Evolutionary conservation across 495 filamentous ascomycete species (phyloP).

Genomic region (Thozetella sp.): DNA sequence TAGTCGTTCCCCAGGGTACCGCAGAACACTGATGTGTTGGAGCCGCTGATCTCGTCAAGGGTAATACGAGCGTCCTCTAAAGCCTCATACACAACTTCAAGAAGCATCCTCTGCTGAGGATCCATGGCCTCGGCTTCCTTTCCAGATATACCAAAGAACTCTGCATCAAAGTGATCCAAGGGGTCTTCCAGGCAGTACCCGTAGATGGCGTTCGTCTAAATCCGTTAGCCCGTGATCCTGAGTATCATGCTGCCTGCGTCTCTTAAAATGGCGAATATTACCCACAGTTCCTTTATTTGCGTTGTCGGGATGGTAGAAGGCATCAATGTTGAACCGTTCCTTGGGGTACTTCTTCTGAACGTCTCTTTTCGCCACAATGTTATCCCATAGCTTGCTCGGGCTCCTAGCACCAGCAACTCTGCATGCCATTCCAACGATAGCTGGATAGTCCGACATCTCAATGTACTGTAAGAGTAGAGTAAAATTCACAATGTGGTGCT

Average conservation of each 20-base stretch:
- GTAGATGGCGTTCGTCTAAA: not conserved
- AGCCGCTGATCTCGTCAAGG: slow-evolving; percentile 16
- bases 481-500: too few relatives aligned
- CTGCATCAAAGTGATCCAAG: not conserved
- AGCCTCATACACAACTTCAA: slow-evolving; percentile 57
- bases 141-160: slow-evolving; percentile 10
- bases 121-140: slow-evolving; percentile 50
- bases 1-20: slow-evolving; percentile 8
- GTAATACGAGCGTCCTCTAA: slow-evolving; percentile 40
- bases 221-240: not conserved
- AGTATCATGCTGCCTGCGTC: not conserved
- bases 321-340: slow-evolving; percentile 3
- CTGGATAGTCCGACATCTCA: too few relatives aligned
- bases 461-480: too few relatives aligned
- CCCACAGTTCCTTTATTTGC: slow-evolving; percentile 4
- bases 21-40: slow-evolving; percentile 7
- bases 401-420: not conserved
- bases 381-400: slow-evolving; percentile 2
- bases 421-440: slow-evolving; percentile 1
- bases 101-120: slow-evolving; percentile 35
- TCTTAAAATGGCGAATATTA: not conserved
- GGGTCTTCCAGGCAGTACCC: not conserved
- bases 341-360: not conserved
- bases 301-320: not conserved
- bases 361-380: not conserved